Base-by-base conservation (phyloP, 345 rosid genomes). In the Jatropha curcas region DNA sequence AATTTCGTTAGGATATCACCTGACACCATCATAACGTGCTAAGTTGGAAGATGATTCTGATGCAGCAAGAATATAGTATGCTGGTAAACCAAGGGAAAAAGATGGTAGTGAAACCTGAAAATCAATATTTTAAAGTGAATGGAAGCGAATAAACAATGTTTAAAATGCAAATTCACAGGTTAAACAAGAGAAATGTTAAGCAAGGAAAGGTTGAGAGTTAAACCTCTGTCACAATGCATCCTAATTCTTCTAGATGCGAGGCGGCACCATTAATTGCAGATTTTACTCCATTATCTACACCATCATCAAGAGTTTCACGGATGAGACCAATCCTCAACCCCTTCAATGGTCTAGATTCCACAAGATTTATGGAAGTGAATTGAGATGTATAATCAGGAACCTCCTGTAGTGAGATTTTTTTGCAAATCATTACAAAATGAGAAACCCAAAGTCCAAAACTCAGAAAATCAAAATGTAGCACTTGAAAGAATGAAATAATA, bases 41-140 rank as follows among this genome's bases (percentile, higher is more conserved):
- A 94, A 82, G 79, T 89, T 92, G 9, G 96, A 94, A 64, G 98
- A 94, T 69, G 98, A 89, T 75, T 92, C 94, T 0, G 96, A 90
- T 63, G 96, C 89, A 46, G 98, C 97, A 69, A 94, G 88, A 68
- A 94, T 84, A 52, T 90, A 92, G 80, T 92, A 94, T 22, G 98
- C 97, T 61, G 98, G 98, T 66, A 90, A 82, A 48, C 96, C 96
- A 72, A 88, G 93, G 68, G 98, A 86, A 82, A 92, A 94, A 0
- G 96, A 87, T 71, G 96, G 96, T 73, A 94, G 75, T 34, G 98
- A 90, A 16, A 88, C 96, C 98, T 94, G 77, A 57, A 39, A 59
- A 31, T 25, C 53, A 71, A 52, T 51, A 53, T 39, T 56, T 11
- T 35, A 27, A 13, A 72, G 45, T 61, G 56, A 25, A 27, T 12